phyloP scores from a whole-genome alignment of 148 eudicot species.

The Diospyros kaki region DNA sequence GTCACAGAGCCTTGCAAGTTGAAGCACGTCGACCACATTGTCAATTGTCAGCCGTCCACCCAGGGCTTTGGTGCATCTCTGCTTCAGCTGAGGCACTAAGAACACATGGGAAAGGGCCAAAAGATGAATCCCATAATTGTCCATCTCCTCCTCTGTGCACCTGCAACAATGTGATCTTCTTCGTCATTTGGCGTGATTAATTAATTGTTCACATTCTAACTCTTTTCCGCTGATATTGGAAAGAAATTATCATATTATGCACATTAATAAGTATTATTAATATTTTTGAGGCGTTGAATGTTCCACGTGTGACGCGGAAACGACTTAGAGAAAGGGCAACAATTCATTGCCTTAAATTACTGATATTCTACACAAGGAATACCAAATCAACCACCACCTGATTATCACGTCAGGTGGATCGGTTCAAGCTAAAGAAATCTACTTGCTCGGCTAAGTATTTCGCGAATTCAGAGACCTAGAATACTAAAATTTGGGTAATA shows the following conservation, averaged over 20 bases:
- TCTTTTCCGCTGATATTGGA: not conserved
- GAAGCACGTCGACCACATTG: conserved; percentile 67
- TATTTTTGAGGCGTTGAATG: too few species aligned
- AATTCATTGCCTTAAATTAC: too few species aligned
- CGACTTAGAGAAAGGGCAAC: too few species aligned
- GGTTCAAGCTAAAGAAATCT: not conserved
- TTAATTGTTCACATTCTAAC: too few species aligned
- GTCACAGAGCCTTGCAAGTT: conserved; percentile 64
- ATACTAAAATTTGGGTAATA: not conserved
- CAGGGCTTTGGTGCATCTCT: conserved; percentile 58
- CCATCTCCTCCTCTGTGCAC: conserved; percentile 55
- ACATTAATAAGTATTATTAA: not conserved
- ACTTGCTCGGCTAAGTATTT: not conserved
- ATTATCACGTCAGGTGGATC: not conserved
- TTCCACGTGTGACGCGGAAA: too few species aligned
- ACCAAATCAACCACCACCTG: too few species aligned
- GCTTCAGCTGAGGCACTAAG: conserved; percentile 64
- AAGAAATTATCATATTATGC: not conserved
- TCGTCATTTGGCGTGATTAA: not conserved
- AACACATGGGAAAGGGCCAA: conserved; percentile 71
- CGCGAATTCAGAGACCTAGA: not conserved
- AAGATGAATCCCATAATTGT: conserved; percentile 68
- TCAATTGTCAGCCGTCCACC: conserved; percentile 41
- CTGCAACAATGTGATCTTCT: conserved; percentile 23
- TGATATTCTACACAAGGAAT: too few species aligned